Percentiles rank a stretch among this genome's conserved stretches.
Evolutionary conservation across 371 early-diverging fungal genomes (phyloP).

Genomic region (Apophysomyces sp.): DNA sequence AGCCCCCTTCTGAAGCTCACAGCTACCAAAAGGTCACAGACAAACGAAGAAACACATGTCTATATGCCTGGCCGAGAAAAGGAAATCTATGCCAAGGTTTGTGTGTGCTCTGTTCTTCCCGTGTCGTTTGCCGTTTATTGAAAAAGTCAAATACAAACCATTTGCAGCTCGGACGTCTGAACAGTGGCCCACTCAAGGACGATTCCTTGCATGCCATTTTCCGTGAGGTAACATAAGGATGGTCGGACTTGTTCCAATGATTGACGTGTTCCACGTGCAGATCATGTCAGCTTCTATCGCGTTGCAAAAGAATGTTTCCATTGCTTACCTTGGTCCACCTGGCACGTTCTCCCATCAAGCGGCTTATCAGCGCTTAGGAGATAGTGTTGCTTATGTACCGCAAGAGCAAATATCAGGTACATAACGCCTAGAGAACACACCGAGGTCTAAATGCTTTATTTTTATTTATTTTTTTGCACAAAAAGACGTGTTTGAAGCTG

Average conservation of each 20-base stretch:
- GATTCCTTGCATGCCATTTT: constrained; percentile 83
- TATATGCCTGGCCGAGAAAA: constrained; percentile 70
- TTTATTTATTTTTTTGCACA: too few species aligned
- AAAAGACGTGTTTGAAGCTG: constrained; percentile 77
- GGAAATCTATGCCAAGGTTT: constrained; percentile 65
- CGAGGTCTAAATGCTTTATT: too few species aligned
- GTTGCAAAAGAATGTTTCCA: constrained; percentile 74
- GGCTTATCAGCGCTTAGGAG: constrained; percentile 81
- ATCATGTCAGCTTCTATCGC: constrained; percentile 92
- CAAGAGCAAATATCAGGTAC: constrained; percentile 60
- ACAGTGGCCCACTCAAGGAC: constrained; percentile 78
- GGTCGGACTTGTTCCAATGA: background rate
- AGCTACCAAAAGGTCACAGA: constrained; percentile 17
- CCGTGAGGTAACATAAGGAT: constrained; percentile 56
- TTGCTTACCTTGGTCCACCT: constrained; percentile 91
- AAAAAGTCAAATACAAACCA: too few species aligned
- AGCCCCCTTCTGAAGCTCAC: constrained; percentile 4
- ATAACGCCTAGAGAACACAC: too few species aligned
- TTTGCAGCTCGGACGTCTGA: constrained; percentile 61
- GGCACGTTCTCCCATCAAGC: constrained; percentile 95
- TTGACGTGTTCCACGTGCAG: constrained; percentile 14
- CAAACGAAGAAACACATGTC: constrained; percentile 46
- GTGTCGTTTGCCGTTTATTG: too few species aligned
- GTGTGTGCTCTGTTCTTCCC: too few species aligned
- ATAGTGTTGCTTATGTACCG: constrained; percentile 73